These are phyloP conservation scores for Phoenix roebelenii DNA, from an alignment of 176 grass and related monocot genomes.

Conservation along the genomic window DNA sequence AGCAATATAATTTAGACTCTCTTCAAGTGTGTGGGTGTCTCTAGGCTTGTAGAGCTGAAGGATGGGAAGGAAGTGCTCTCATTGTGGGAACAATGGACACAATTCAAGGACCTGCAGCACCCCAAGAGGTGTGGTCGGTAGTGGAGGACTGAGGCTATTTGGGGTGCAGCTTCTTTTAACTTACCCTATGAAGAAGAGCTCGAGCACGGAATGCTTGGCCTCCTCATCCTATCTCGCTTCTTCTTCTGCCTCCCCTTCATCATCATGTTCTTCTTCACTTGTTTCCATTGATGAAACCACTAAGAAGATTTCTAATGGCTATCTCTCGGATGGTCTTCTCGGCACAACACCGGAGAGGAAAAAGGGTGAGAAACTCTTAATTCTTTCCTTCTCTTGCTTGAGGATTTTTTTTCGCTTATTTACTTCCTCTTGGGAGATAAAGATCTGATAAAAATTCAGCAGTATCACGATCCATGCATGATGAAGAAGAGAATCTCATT, in stretches of 20 bases:
- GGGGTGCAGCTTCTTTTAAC: slow-evolving; percentile 1
- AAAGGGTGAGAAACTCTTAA: slow-evolving; percentile 7
- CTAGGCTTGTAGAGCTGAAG: not conserved
- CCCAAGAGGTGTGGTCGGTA: not conserved
- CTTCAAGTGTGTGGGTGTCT: not conserved
- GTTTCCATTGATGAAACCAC: slow-evolving; percentile 7
- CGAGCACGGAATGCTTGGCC: not conserved
- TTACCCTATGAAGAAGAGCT: slow-evolving; percentile 9
- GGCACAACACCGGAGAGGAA: slow-evolving; percentile 12
- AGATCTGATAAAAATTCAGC: too few species aligned
- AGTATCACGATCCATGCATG: too few species aligned
- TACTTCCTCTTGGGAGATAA: too few species aligned
- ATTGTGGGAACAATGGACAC: slow-evolving; percentile 12
- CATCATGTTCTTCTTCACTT: slow-evolving; percentile 5
- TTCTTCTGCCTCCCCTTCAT: not conserved
- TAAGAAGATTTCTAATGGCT: slow-evolving; percentile 13
- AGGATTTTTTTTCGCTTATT: too few species aligned
- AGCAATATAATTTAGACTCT: not conserved
- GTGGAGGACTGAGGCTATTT: slow-evolving; percentile 8
- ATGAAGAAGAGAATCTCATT: too few species aligned
- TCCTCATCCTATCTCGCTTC: slow-evolving; percentile 11
- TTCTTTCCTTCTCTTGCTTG: not conserved
- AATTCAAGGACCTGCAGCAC: slow-evolving; percentile 4
- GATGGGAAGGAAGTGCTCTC: slow-evolving; percentile 15
- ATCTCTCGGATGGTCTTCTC: slow-evolving; percentile 15